phyloP scores from a whole-genome alignment of 2,329 filamentous ascomycete species.

The Escovopsis sp. region DNA sequence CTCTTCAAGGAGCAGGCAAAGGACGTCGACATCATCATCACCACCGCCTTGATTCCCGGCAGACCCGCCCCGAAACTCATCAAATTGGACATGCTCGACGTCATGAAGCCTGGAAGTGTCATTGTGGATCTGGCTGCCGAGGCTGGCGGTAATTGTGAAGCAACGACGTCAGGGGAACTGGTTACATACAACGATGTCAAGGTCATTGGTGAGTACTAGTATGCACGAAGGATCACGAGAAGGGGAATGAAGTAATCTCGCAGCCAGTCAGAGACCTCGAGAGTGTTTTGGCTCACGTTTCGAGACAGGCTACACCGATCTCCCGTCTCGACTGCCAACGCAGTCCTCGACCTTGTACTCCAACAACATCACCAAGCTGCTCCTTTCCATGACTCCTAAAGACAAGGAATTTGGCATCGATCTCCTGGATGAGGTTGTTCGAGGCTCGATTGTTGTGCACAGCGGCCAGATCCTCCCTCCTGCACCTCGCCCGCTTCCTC shows the following conservation, averaged over 20 bases:
- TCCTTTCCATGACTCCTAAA: slow-evolving; percentile 66
- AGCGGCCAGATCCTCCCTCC: slow-evolving; percentile 63
- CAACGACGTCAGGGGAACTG: slow-evolving; percentile 59
- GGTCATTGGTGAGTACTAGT: slow-evolving; percentile 56
- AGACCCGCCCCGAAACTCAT: slow-evolving; percentile 72
- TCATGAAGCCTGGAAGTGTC: slow-evolving; percentile 83
- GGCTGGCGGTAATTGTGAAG: slow-evolving; percentile 76
- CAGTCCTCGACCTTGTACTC: slow-evolving; percentile 84
- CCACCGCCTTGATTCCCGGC: slow-evolving; percentile 80
- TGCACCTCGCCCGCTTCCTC: slow-evolving; percentile 50
- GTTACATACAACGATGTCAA: slow-evolving; percentile 62
- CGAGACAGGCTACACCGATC: slow-evolving; percentile 57
- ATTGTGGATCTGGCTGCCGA: slow-evolving; percentile 81
- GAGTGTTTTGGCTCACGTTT: neutral
- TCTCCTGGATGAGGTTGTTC: slow-evolving; percentile 69
- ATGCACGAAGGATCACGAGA: too few species aligned
- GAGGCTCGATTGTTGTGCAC: slow-evolving; percentile 68
- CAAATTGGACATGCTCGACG: slow-evolving; percentile 60
- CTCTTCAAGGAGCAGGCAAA: slow-evolving; percentile 75
- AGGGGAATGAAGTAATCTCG: too few species aligned
- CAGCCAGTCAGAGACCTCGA: slow-evolving; percentile 5
- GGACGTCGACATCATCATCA: slow-evolving; percentile 86
- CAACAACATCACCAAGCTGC: slow-evolving; percentile 83
- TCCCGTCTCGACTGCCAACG: slow-evolving; percentile 72
- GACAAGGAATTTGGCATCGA: slow-evolving; percentile 71